Conservation (phyloP, 768 basidiomycete species). For the Phanerochaete sordida region DNA sequence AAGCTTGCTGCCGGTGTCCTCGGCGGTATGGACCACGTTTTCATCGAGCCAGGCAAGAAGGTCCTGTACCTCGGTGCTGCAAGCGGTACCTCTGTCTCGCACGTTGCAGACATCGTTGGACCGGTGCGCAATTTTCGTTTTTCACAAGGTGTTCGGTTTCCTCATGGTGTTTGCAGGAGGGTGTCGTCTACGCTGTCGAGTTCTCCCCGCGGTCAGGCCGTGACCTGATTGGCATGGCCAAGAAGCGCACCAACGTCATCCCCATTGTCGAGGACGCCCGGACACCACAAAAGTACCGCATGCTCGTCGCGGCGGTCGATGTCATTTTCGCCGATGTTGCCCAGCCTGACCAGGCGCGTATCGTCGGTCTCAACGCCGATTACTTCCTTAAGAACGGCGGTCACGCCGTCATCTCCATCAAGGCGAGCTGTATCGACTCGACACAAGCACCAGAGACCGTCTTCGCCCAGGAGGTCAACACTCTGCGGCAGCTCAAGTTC, state of each 20-base stretch:
- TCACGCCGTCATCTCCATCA: constrained; percentile 94
- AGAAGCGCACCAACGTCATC: constrained; percentile 98
- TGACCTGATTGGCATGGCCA: constrained; percentile 98
- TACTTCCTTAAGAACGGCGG: constrained; percentile 95
- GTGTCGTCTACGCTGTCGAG: constrained; percentile 97
- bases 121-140: constrained; percentile 56
- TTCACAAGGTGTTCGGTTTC: constrained; percentile 3
- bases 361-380: constrained; percentile 89
- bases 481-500: constrained; percentile 71
- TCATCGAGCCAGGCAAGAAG: constrained; percentile 90
- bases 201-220: constrained; percentile 96
- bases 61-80: constrained; percentile 98
- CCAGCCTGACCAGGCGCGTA: constrained; percentile 98
- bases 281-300: constrained; percentile 93
- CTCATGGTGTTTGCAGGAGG: constrained; percentile 54
- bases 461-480: constrained; percentile 85
- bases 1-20: constrained; percentile 97
- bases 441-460: constrained; percentile 88
- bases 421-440: constrained; percentile 98
- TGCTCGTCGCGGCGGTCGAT: constrained; percentile 93
- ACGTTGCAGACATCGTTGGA: constrained; percentile 98
- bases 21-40: constrained; percentile 92
- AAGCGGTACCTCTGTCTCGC: constrained; percentile 95
- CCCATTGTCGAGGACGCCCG: constrained; percentile 99
- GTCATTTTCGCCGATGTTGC: constrained; percentile 98